These are phyloP conservation scores for Diaporthe amygdali DNA, from an alignment of 2,329 filamentous ascomycete genomes.

Conservation along the genomic window DNA sequence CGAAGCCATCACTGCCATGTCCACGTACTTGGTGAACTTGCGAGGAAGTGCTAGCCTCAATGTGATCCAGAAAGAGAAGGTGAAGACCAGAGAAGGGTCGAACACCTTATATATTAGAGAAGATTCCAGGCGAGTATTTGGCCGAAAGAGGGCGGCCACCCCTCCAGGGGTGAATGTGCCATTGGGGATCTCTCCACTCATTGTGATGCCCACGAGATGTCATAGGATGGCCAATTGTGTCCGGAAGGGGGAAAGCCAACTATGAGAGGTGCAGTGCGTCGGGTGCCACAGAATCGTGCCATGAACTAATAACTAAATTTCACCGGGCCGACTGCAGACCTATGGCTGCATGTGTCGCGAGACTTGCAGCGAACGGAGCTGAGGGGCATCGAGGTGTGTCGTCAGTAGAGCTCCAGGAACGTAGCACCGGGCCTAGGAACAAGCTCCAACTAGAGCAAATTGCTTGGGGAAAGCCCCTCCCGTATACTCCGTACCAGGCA, in stretches of 20 bases:
- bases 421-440: not conserved
- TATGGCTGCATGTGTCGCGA: constrained; percentile 6
- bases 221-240: not conserved
- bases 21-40: constrained; percentile 6
- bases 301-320: not conserved
- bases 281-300: not conserved
- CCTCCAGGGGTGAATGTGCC: not conserved
- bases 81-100: not conserved
- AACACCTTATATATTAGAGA: constrained; percentile 1
- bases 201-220: not conserved
- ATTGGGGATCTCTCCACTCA: not conserved
- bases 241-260: not conserved
- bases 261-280: not conserved
- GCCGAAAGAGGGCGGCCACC: not conserved
- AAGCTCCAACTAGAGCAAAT: not conserved
- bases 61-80: not conserved
- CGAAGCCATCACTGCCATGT: constrained; percentile 18
- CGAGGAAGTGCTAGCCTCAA: constrained; percentile 4
- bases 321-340: constrained; percentile 11
- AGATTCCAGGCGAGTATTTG: not conserved
- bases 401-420: not conserved
- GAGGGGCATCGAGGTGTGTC: not conserved
- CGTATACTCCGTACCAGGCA: not conserved
- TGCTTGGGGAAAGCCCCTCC: not conserved
- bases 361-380: not conserved